These are phyloP conservation scores for Daldinia concentrica DNA, from an alignment of 495 filamentous ascomycete species.

Conservation along the genomic window DNA sequence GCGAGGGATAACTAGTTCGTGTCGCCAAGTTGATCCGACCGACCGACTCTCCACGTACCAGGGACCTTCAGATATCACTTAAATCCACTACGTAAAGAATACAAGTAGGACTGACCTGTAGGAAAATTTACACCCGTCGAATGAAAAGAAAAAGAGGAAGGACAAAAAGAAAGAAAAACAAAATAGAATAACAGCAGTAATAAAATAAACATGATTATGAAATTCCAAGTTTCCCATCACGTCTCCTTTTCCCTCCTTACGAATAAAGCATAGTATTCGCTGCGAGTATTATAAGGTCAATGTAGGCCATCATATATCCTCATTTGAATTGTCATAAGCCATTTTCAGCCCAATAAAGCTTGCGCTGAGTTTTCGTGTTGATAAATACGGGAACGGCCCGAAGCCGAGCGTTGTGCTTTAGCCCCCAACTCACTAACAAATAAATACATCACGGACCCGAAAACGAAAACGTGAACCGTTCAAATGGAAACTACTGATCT, in stretches of 20 bases:
- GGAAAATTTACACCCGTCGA: conserved; percentile 20
- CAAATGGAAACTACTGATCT: conserved; percentile 35
- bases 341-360: not conserved
- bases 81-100: not conserved
- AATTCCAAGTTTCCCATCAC: conserved; percentile 10
- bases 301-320: not conserved
- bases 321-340: not conserved
- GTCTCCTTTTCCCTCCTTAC: not conserved
- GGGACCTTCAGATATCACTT: conserved; percentile 11
- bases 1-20: conserved; percentile 6
- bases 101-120: conserved; percentile 12
- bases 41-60: not conserved
- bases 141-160: not conserved
- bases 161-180: not conserved
- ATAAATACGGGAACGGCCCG: conserved; percentile 37
- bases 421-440: not conserved
- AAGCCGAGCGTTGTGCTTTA: conserved; percentile 31
- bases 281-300: not conserved
- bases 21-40: not conserved
- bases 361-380: not conserved
- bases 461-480: not conserved
- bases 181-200: conserved; percentile 1
- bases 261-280: not conserved
- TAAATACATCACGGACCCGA: no score
- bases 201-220: conserved; percentile 17